Conservation (phyloP, 106 monocot genomes). For the Hemerocallis citrina region DNA sequence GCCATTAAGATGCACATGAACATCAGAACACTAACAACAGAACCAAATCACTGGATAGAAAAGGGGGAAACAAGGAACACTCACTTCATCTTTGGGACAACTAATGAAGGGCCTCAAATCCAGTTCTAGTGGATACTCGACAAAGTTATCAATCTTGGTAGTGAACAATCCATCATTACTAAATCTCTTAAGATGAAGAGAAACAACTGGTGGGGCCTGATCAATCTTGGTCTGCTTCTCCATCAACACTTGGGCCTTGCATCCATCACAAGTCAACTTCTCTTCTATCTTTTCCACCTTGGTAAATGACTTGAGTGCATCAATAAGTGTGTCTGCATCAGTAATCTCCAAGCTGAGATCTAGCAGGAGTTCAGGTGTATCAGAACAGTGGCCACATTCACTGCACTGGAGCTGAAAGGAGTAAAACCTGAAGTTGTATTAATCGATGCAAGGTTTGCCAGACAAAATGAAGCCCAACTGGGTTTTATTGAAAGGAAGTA, state of each 20-base stretch:
- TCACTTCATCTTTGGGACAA: slow-evolving; percentile 20
- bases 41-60: background rate
- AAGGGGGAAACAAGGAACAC: background rate
- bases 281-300: slow-evolving; percentile 57
- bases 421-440: background rate
- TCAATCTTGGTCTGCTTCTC: slow-evolving; percentile 55
- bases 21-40: too few species aligned
- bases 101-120: slow-evolving; percentile 54
- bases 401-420: slow-evolving; percentile 46
- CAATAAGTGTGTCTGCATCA: slow-evolving; percentile 22
- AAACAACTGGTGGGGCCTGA: slow-evolving; percentile 49
- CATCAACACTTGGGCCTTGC: slow-evolving; percentile 35
- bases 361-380: slow-evolving; percentile 55
- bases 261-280: slow-evolving; percentile 56
- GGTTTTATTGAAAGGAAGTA: background rate
- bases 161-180: slow-evolving; percentile 15
- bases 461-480: background rate
- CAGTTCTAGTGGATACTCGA: slow-evolving; percentile 54
- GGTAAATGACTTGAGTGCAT: slow-evolving; percentile 63
- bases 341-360: slow-evolving; percentile 74
- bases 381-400: slow-evolving; percentile 53
- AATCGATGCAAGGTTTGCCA: background rate
- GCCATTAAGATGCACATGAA: background rate
- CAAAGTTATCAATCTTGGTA: slow-evolving; percentile 46
- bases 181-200: slow-evolving; percentile 75